Evolutionary conservation across 345 rosid species (phyloP), one percentile per base, ranked within the genome.

Genomic region (Lumnitzera racemosa): DNA sequence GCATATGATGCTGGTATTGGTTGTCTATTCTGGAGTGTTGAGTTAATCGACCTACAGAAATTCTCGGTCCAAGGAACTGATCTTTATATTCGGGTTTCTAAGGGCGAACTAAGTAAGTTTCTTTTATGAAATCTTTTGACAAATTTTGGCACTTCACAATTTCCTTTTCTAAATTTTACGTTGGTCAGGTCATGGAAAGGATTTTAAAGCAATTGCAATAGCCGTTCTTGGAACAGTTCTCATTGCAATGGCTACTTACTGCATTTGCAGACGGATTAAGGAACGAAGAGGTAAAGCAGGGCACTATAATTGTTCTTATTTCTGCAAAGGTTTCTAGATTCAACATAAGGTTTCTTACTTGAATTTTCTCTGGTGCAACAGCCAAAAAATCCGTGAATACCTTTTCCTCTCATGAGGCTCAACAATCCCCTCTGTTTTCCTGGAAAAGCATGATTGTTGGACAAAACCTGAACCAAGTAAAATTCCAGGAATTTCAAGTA

Each of bases 401-500:
- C 31, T 27, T 27, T 3, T 27, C 31, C 31, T 27, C 31, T 5
- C 31, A 27, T 27, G 31, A 2, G 31, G 31, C 1, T 27, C 3
- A 27, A 27, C 3, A 27, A 27, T 27, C 31, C 5, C 31, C 31
- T 27, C 31, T 27, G 5, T 27, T 27, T 27, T 27, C 20, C 20
- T 20, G 20, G 20, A 20, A 20, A 20, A 20, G 20, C 20, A 0
- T 20, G 20, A 20, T 20, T 20, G 20, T 20, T 20, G 53, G 31
- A 5, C 43, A 61, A 41, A 36, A 47, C 17, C 17, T 59, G 36
- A 61, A 47, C 17, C 51, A 24, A 11, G 51, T 25, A 1, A 36
- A 63, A 55, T 56, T 67, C 47, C 74, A 65, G 61, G 74, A 71
- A n/a, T 61, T 68, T 3, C 66, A 56, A 24, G 56, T 79, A 11